These are phyloP conservation scores for Cicer judaicum DNA, from an alignment of 306 rosid species.

Conservation along the genomic window DNA sequence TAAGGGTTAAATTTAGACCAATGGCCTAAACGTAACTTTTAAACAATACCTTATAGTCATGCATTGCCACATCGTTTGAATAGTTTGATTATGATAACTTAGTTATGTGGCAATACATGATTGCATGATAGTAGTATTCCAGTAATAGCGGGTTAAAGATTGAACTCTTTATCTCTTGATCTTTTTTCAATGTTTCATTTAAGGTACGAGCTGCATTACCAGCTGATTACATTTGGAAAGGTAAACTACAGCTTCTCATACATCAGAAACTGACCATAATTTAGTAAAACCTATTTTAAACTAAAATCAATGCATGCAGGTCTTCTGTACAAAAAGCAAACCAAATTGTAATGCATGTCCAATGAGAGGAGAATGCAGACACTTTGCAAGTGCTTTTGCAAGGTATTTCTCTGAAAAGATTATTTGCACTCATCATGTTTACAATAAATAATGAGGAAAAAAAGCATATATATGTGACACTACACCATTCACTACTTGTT, in stretches of 20 bases:
- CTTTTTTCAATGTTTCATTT: slow-evolving; percentile 31
- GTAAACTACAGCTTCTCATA: slow-evolving; percentile 52
- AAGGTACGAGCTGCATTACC: slow-evolving; percentile 98
- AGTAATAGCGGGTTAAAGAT: slow-evolving; percentile 15
- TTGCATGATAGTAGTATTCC: neutral
- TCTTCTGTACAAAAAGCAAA: slow-evolving; percentile 94
- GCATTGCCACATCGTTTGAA: slow-evolving; percentile 33
- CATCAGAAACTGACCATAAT: neutral
- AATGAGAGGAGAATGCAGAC: slow-evolving; percentile 98
- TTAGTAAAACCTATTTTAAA: slow-evolving; percentile 44
- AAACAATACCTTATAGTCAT: slow-evolving; percentile 1
- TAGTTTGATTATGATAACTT: slow-evolving; percentile 15
- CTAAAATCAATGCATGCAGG: slow-evolving; percentile 60
- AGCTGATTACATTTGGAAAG: slow-evolving; percentile 99
- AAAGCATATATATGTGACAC: neutral
- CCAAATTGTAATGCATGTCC: slow-evolving; percentile 99
- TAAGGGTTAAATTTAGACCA: slow-evolving; percentile 15
- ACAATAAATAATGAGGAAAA: neutral
- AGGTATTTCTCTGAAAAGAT: slow-evolving; percentile 58
- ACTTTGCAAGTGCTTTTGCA: slow-evolving; percentile 98
- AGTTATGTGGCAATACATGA: slow-evolving; percentile 28
- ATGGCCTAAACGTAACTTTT: neutral
- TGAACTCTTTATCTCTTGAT: slow-evolving; percentile 17
- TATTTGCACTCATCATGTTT: slow-evolving; percentile 18
- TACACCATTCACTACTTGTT: slow-evolving; percentile 18